Evolutionary conservation across 768 basidiomycete species (phyloP).

Genomic region (Suillus variegatus): DNA sequence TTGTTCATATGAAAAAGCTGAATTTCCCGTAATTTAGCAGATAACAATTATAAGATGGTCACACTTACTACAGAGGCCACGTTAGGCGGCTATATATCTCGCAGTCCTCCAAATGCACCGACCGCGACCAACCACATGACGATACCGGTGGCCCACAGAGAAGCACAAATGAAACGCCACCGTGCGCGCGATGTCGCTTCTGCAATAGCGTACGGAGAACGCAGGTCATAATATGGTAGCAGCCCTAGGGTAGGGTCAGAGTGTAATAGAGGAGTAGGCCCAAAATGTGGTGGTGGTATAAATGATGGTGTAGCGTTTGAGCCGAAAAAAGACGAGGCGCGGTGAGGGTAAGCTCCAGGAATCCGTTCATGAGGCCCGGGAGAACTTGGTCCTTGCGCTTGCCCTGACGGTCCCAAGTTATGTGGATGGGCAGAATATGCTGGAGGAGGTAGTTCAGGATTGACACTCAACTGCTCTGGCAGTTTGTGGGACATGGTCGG

Average conservation of each 20-base stretch:
- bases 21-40: background rate
- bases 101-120: slow-evolving; percentile 21
- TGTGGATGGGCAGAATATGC: slow-evolving; percentile 25
- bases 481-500: background rate
- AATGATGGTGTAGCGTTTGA: slow-evolving; percentile 18
- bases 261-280: slow-evolving; percentile 44
- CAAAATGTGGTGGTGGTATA: slow-evolving; percentile 25
- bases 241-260: slow-evolving; percentile 35
- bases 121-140: slow-evolving; percentile 30
- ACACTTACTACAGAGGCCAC: background rate
- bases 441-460: slow-evolving; percentile 32
- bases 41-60: background rate
- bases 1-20: background rate
- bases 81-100: slow-evolving; percentile 4
- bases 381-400: slow-evolving; percentile 21
- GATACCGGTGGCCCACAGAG: slow-evolving; percentile 40
- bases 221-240: slow-evolving; percentile 46
- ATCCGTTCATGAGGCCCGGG: slow-evolving; percentile 9
- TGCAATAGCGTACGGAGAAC: slow-evolving; percentile 38
- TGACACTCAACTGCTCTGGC: slow-evolving; percentile 18
- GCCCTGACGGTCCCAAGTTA: slow-evolving; percentile 11
- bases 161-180: slow-evolving; percentile 44
- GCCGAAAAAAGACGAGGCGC: slow-evolving; percentile 19
- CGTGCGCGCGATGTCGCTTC: slow-evolving; percentile 41
- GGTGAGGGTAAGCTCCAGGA: slow-evolving; percentile 17